Evolutionary conservation across 179 eudicot genomes (phyloP), one percentile per base, ranked within the genome.

Genomic region (Spinacia oleracea): DNA sequence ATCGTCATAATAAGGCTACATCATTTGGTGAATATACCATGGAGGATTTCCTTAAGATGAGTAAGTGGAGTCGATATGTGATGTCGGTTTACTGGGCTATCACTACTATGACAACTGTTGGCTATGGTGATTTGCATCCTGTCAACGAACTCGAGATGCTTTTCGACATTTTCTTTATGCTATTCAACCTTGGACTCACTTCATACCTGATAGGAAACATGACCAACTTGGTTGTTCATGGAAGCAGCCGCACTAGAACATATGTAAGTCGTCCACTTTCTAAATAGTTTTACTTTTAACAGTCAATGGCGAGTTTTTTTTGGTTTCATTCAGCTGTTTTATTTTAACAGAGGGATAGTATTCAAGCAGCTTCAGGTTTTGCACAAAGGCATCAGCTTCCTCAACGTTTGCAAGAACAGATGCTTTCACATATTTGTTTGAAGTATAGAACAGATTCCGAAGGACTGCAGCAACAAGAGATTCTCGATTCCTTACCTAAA

Each of bases 201-300:
- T 85, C 98, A 0, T 93, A 95, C 77, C 80, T 95, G 81, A 95
- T 93, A 23, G 98, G 97, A 70, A 93, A 93, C 87, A 93, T 95
- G 97, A 95, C 97, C 83, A 93, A 91, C 85, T 91, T 95, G 89
- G 97, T 95, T 45, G 98, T 90, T 45, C 97, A 93, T 81, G 97
- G 93, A 25, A 91, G 91, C 65, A 89, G 93, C 78, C 90, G 89
- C 77, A 95, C 97, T 59, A 87, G 98, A 76, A 83, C 79, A 87
- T 95, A 90, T 81, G 98, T 93, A 81, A 85, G 97, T 71, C 15
- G n/a, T n/a, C n/a, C n/a, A n/a, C n/a, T n/a, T n/a, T n/a, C n/a
- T n/a, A n/a, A n/a, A 0, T 21, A 23, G 63, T 58, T 2, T 25
- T 25, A 27, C 9, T 3, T 60, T 60, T n/a, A n/a, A 0, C 3